These are phyloP conservation scores for Taxawa tesnikishii DNA, from an alignment of 2,329 filamentous ascomycete species.

Conservation along the genomic window DNA sequence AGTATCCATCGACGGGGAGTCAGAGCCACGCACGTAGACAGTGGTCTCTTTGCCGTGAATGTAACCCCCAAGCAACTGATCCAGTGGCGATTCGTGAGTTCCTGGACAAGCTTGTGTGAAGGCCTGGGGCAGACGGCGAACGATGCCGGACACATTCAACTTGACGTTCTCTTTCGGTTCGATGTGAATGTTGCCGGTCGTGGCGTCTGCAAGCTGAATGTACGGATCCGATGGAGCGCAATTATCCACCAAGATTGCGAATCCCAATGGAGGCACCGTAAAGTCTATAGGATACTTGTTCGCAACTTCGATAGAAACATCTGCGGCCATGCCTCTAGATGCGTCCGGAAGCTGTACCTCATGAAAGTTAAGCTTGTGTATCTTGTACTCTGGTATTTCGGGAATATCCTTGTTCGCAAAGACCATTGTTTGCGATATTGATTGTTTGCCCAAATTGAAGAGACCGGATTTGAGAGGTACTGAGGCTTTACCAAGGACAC, in stretches of 20 bases:
- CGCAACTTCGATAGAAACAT: slow-evolving; percentile 58
- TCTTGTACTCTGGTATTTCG: slow-evolving; percentile 66
- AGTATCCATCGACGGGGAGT: slow-evolving; percentile 51
- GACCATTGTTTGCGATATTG: slow-evolving; percentile 59
- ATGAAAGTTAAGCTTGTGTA: slow-evolving; percentile 66
- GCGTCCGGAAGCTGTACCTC: slow-evolving; percentile 49
- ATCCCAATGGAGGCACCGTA: slow-evolving; percentile 65
- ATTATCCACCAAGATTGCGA: slow-evolving; percentile 74
- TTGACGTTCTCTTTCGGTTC: slow-evolving; percentile 55
- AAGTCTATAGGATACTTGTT: slow-evolving; percentile 73
- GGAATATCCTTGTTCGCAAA: slow-evolving; percentile 67
- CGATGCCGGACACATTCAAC: slow-evolving; percentile 57
- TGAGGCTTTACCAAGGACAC: slow-evolving; percentile 59
- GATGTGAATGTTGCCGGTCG: slow-evolving; percentile 55
- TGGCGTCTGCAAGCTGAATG: slow-evolving; percentile 67
- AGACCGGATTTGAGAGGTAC: slow-evolving; percentile 69
- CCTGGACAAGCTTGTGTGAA: slow-evolving; percentile 65
- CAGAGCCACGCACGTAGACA: slow-evolving; percentile 72
- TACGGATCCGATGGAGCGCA: slow-evolving; percentile 60
- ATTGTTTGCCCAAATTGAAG: slow-evolving; percentile 65
- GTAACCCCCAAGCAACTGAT: slow-evolving; percentile 68
- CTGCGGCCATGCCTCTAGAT: slow-evolving; percentile 60
- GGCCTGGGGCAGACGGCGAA: slow-evolving; percentile 60
- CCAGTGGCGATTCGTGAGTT: slow-evolving; percentile 68
- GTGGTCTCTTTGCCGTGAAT: slow-evolving; percentile 68